Base-by-base conservation (phyloP, 2,329 filamentous ascomycete species). In the Diaporthe vexans region DNA sequence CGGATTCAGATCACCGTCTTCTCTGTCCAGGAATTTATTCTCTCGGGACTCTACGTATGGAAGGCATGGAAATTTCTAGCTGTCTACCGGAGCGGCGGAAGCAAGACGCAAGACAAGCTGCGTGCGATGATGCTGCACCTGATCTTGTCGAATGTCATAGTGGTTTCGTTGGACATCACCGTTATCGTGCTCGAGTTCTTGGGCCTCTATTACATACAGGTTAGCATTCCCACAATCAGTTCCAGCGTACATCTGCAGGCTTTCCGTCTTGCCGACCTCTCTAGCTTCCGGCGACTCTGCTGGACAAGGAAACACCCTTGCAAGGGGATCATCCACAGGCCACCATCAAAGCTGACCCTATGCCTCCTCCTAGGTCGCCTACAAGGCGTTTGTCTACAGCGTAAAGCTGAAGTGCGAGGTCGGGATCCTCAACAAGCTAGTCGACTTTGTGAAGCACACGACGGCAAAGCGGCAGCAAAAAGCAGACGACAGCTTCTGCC, bases 1-100 rank as follows among this genome's bases (percentile, higher is more conserved):
- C 88, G 88, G 78, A 84, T 90, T 24, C 88, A 91, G 77, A 86
- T 90, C 79, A 88, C 87, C 8, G 82, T 88, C 10, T 91, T 91
- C 78, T 89, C 87, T 77, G 71, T 90, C 17, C 89, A 91, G 77
- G 89, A 91, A 74, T 83, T 87, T 68, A 83, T 89, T 75, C 85
- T 91, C 67, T 89, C 88, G 0, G 82, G 82, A 0, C 81, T 89
- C 26, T 91, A 89, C 78, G 89, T 91, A 73, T 82, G 81, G 79
- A 87, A 90, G 76, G 88, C 89, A 0, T 79, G 87, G 73, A 85
- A 84, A 46, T 84, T 90, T 73, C 82, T 90, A 70, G 84, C 84
- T 10, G 77, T 86, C 13, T 84, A 88, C 74, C 82, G 83, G 21
- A 67, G 63, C 26, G 56, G 26, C 82, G 86, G 71, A 79, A 79